Evolutionary conservation across 2,329 filamentous ascomycete species (phyloP).

Genomic region (Colletotrichum endophyticum): DNA sequence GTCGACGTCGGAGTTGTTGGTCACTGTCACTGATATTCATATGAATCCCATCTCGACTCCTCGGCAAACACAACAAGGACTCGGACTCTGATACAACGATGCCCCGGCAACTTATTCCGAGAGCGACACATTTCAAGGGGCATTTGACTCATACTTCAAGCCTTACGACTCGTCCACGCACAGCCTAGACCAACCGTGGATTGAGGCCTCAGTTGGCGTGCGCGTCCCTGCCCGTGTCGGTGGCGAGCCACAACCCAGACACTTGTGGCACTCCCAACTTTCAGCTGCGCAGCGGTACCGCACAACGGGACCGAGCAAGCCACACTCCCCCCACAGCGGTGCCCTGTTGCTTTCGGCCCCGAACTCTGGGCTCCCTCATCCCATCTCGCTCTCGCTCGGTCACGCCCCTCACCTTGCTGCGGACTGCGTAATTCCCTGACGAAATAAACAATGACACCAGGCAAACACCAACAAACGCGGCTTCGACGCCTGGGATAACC

Average conservation of each 20-base stretch:
- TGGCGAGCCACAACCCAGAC: not conserved
- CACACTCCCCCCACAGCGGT: not conserved
- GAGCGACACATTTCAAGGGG: not conserved
- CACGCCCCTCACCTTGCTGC: not conserved
- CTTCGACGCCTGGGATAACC: not conserved
- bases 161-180: conserved; percentile 8
- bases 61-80: not conserved
- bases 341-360: not conserved
- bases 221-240: not conserved
- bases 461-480: not conserved
- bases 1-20: not conserved
- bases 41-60: not conserved
- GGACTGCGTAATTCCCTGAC: conserved; percentile 5
- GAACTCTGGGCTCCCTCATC: not conserved
- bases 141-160: conserved; percentile 4
- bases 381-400: not conserved
- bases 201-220: conserved; percentile 10
- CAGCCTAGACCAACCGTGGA: not conserved
- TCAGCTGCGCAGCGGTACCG: not conserved
- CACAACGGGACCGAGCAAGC: conserved; percentile 1
- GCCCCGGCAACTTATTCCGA: not conserved
- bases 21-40: not conserved
- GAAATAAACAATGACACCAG: not conserved
- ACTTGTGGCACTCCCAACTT: not conserved
- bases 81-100: not conserved